phyloP scores from a whole-genome alignment of 164 flowering plant species.

The Vitis rupestris region DNA sequence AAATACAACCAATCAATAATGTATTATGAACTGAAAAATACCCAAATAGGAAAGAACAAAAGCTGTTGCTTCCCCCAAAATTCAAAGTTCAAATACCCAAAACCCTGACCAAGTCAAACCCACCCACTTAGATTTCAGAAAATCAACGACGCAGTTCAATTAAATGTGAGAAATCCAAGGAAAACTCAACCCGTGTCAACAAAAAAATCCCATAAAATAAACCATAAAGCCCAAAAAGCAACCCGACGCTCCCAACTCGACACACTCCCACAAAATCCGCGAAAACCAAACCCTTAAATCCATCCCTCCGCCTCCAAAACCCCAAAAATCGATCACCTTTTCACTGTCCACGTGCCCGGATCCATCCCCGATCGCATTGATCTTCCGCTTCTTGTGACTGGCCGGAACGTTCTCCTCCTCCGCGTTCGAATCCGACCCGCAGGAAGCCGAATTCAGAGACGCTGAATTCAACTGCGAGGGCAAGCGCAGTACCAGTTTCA shows the following conservation, averaged over 20 bases:
- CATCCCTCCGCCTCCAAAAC: background rate
- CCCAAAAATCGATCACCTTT: constrained; percentile 27
- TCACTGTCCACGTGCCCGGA: constrained; percentile 21
- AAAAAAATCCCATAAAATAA: background rate
- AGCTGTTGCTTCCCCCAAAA: background rate
- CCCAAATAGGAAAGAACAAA: background rate
- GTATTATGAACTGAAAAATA: constrained; percentile 7
- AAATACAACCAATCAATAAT: constrained; percentile 9
- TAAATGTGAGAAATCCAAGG: constrained; percentile 31
- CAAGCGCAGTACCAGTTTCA: constrained; percentile 45
- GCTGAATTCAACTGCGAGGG: constrained; percentile 24
- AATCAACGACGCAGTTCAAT: constrained; percentile 11
- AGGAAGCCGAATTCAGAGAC: constrained; percentile 16
- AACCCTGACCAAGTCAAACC: constrained; percentile 14
- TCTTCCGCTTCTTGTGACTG: constrained; percentile 42
- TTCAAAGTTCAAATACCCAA: background rate
- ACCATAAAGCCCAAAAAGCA: background rate
- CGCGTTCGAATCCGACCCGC: constrained; percentile 33
- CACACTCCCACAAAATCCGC: background rate
- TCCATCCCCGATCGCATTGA: constrained; percentile 48
- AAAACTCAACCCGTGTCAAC: constrained; percentile 12
- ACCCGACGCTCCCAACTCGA: background rate
- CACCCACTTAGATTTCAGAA: constrained; percentile 11
- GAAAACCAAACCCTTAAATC: background rate
- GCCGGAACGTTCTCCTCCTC: constrained; percentile 31